phyloP scores from a whole-genome alignment of 2,329 filamentous ascomycete genomes.

The Nannizziopsis arthrosporioides region DNA sequence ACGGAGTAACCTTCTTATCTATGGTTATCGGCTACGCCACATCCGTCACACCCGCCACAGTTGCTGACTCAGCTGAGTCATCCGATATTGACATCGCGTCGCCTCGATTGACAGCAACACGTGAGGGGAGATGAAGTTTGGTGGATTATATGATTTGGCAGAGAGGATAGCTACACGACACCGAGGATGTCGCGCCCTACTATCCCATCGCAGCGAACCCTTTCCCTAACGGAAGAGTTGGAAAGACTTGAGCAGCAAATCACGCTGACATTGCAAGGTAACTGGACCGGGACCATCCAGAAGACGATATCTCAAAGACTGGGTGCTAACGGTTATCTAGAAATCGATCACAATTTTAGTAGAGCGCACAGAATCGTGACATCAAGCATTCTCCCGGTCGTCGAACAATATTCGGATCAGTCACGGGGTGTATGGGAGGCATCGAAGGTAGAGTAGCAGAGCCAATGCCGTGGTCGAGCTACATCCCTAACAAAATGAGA shows the following conservation, averaged over 20 bases:
- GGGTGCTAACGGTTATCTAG: conserved; percentile 35
- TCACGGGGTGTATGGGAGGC: conserved; percentile 93
- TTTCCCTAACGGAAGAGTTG: conserved; percentile 86
- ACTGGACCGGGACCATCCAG: background rate
- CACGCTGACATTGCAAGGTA: conserved; percentile 85
- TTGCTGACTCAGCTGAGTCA: background rate
- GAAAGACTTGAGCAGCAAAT: conserved; percentile 95
- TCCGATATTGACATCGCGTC: too few species aligned
- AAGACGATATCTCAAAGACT: conserved; percentile 15
- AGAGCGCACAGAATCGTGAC: conserved; percentile 94
- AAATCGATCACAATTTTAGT: conserved; percentile 98
- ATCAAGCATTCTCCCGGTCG: conserved; percentile 77
- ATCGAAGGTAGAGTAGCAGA: conserved; percentile 55
- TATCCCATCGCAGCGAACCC: conserved; percentile 40
- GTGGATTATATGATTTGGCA: too few species aligned
- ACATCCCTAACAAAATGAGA: too few species aligned
- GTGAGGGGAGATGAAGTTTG: too few species aligned
- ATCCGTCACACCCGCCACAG: background rate
- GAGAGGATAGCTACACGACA: too few species aligned
- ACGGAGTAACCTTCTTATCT: background rate
- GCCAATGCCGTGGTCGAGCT: too few species aligned
- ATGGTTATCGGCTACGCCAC: too few species aligned
- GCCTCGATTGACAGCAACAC: too few species aligned
- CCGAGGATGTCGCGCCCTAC: conserved; percentile 41
- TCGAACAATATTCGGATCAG: conserved; percentile 90